phyloP scores from a whole-genome alignment of 768 basidiomycete species.

The Mycena rebaudengoi region DNA sequence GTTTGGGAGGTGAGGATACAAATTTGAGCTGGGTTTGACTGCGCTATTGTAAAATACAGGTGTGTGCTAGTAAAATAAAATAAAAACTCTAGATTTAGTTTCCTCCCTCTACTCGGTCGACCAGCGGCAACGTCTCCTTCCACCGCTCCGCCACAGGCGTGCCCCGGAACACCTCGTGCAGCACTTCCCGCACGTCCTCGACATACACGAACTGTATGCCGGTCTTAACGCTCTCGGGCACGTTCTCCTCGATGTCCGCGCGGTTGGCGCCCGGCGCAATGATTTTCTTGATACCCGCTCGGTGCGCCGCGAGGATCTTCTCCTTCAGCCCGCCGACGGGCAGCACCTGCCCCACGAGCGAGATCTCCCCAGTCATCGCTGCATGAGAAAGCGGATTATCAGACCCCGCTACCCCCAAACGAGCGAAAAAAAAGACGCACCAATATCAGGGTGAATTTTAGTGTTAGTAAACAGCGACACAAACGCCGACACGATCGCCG shows the following conservation, averaged over 20 bases:
- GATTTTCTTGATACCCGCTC: slow-evolving; percentile 94
- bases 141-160: slow-evolving; percentile 66
- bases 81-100: slow-evolving; percentile 9
- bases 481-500: slow-evolving; percentile 90
- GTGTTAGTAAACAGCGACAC: slow-evolving; percentile 92
- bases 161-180: slow-evolving; percentile 85
- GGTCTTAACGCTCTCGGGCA: slow-evolving; percentile 93
- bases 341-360: slow-evolving; percentile 93
- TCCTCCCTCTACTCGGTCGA: neutral
- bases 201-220: slow-evolving; percentile 97
- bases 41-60: slow-evolving; percentile 11
- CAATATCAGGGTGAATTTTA: slow-evolving; percentile 86
- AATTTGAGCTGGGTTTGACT: slow-evolving; percentile 18
- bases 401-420: neutral
- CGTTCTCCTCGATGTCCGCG: slow-evolving; percentile 97
- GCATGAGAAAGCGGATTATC: neutral
- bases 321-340: slow-evolving; percentile 97
- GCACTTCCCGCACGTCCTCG: slow-evolving; percentile 89
- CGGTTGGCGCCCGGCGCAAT: slow-evolving; percentile 88
- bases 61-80: neutral
- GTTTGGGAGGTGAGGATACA: no score
- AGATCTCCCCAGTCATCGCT: slow-evolving; percentile 99
- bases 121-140: slow-evolving; percentile 62
- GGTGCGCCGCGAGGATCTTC: slow-evolving; percentile 96
- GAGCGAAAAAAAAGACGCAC: slow-evolving; percentile 51